Percentiles rank a stretch among this genome's conserved stretches.
These are phyloP conservation scores for Triangularia verruculosa DNA, from an alignment of 2,329 filamentous ascomycete species.

Conservation along the genomic window DNA sequence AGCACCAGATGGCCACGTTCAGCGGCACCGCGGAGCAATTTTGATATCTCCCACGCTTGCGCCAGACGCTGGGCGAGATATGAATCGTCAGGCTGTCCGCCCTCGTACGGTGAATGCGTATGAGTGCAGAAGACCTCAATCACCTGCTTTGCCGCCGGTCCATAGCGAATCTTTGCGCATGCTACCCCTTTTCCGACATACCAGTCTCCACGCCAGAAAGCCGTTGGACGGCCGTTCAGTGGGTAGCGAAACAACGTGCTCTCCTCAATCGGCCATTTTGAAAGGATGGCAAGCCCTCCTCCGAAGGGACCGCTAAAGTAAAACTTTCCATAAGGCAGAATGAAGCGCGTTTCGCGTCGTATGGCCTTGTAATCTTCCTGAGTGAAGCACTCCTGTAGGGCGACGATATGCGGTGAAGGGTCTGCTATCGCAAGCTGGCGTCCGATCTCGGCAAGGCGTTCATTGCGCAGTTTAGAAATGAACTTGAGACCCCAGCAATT, in stretches of 20 bases:
- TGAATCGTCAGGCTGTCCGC: slow-evolving; percentile 67
- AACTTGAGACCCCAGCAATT: slow-evolving; percentile 98
- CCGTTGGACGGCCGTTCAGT: slow-evolving; percentile 89
- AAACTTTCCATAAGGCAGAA: slow-evolving; percentile 89
- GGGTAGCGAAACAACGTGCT: slow-evolving; percentile 82
- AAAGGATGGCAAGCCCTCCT: slow-evolving; percentile 82
- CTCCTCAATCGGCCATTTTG: slow-evolving; percentile 88
- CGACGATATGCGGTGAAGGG: slow-evolving; percentile 78
- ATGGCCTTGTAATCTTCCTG: slow-evolving; percentile 79
- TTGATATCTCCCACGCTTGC: slow-evolving; percentile 93
- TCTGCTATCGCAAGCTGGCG: slow-evolving; percentile 66
- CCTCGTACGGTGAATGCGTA: slow-evolving; percentile 83
- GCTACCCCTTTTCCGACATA: slow-evolving; percentile 94
- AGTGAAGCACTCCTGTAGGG: slow-evolving; percentile 94
- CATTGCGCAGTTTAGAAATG: slow-evolving; percentile 72
- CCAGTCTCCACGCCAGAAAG: slow-evolving; percentile 94
- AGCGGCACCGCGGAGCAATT: slow-evolving; percentile 77
- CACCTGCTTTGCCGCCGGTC: slow-evolving; percentile 60
- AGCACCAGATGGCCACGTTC: slow-evolving; percentile 80
- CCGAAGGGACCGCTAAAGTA: slow-evolving; percentile 89
- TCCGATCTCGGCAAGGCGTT: slow-evolving; percentile 81
- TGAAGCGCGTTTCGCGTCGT: slow-evolving; percentile 65
- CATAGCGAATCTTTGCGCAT: slow-evolving; percentile 73
- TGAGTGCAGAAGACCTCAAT: slow-evolving; percentile 93
- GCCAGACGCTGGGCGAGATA: slow-evolving; percentile 89